A percentile compares a stretch with the other conserved stretches of the same genome.
phyloP scores from a whole-genome alignment of 345 rosid genomes.

The Trapa bicornis region DNA sequence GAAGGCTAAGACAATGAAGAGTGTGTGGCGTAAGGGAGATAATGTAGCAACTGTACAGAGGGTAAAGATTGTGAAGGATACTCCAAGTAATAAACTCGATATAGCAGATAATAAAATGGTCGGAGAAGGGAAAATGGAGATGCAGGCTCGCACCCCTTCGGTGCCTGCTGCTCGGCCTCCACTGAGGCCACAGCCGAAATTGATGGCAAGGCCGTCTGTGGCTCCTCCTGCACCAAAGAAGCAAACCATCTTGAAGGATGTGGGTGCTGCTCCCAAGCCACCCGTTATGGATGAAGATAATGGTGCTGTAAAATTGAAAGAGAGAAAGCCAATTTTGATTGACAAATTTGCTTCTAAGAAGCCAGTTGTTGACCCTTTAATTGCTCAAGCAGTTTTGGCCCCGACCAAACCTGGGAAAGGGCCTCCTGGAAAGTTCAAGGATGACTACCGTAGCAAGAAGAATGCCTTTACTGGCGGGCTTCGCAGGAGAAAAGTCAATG shows the following conservation, averaged over 20 bases:
- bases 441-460: slow-evolving; percentile 54
- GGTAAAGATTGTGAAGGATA: slow-evolving; percentile 52
- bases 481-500: slow-evolving; percentile 45
- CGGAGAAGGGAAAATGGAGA: slow-evolving; percentile 20
- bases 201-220: slow-evolving; percentile 60
- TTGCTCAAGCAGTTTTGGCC: slow-evolving; percentile 59
- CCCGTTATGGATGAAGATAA: slow-evolving; percentile 26
- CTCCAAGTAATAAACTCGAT: slow-evolving; percentile 27
- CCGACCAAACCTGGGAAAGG: slow-evolving; percentile 66
- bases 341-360: slow-evolving; percentile 87
- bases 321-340: slow-evolving; percentile 72
- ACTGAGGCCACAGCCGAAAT: slow-evolving; percentile 53
- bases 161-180: slow-evolving; percentile 49
- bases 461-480: slow-evolving; percentile 39
- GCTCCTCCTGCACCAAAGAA: slow-evolving; percentile 51
- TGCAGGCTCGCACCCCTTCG: slow-evolving; percentile 26
- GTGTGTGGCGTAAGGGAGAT: slow-evolving; percentile 97
- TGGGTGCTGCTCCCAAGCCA: slow-evolving; percentile 47
- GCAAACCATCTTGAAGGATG: slow-evolving; percentile 66
- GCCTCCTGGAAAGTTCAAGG: slow-evolving; percentile 59
- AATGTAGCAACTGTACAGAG: slow-evolving; percentile 44
- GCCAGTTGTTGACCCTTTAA: slow-evolving; percentile 50
- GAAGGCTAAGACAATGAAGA: slow-evolving; percentile 61
- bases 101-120: slow-evolving; percentile 16
- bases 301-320: slow-evolving; percentile 35